phyloP scores from a whole-genome alignment of 805 yeast genomes.

The Ogataea salicorniae region DNA sequence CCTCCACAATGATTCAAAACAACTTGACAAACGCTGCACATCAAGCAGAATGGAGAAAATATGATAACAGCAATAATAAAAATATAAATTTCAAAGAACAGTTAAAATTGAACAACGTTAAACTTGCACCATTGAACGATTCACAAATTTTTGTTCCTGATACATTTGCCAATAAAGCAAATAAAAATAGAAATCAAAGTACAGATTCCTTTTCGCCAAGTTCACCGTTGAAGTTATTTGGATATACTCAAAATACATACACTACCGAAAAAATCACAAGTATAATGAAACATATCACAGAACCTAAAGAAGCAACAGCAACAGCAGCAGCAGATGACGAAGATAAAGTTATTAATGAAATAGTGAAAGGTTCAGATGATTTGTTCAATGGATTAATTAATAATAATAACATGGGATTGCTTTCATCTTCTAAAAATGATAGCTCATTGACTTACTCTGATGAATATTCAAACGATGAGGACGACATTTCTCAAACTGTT shows the following conservation, averaged over 20 bases:
- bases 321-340: background rate
- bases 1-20: constrained; percentile 22
- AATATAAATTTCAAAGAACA: constrained; percentile 17
- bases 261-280: constrained; percentile 26
- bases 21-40: constrained; percentile 13
- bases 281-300: constrained; percentile 16
- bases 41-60: constrained; percentile 29
- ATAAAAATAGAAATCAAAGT: constrained; percentile 9
- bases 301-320: background rate
- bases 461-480: constrained; percentile 10
- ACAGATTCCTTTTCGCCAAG: constrained; percentile 23
- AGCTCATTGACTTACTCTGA: constrained; percentile 20
- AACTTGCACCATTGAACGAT: constrained; percentile 14
- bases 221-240: constrained; percentile 30
- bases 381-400: constrained; percentile 14
- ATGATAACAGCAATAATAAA: constrained; percentile 3
- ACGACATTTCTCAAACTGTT: background rate
- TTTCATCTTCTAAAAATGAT: background rate
- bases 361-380: constrained; percentile 18
- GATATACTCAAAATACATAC: constrained; percentile 26
- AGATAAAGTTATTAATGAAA: constrained; percentile 14
- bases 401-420: constrained; percentile 6
- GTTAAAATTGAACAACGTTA: constrained; percentile 16
- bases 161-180: constrained; percentile 27
- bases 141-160: constrained; percentile 20